Base-by-base conservation (phyloP, 2,329 filamentous ascomycete genomes). In the Myrmaecium sp. region DNA sequence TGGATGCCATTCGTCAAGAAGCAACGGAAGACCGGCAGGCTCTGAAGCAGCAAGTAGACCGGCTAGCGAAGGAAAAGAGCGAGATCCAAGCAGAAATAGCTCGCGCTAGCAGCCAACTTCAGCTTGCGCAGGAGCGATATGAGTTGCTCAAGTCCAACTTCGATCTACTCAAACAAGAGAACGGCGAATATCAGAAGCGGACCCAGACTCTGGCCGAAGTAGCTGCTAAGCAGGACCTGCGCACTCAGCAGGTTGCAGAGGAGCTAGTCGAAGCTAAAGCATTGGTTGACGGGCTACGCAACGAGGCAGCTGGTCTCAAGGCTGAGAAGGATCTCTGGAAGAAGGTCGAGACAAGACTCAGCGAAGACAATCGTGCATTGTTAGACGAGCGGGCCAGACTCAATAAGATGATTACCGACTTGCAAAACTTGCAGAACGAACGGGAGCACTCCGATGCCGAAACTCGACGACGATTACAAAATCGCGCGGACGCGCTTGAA, bases 321-420 rank as follows among this genome's bases (percentile, higher is more conserved):
- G 84, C 86, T 0, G 86, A 95, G 52, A 93, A 93, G 55, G 78
- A 82, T 19, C 63, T 98, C 6, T 93, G 80, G 78, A 92, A 89
- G 57, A 81, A 77, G 30, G 92, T 94, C 17, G 84, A 95, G 47
- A 75, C 79, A 35, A 74, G 91, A 27, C 62, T 95, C 22, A 77
- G 70, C 34, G 81, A 89, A 41, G 84, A 95, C 44, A 93, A 89
- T 36, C 82, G 93, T 43, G 70, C 59, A 12, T 60, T 95, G 8
- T 66, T 78, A 21, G 80, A 91, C 33, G 89, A 98, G 48, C 79
- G 83, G 36, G 70, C 74, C 23, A 69, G 84, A 16, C 66, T 95
- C 4, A 92, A 86, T 51, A 74, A 72, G 30, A 63, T 93, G 17
- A 69, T 94, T 23, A 69, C 76, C 4, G 83, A 80, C 28, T 69